Percentiles rank a stretch among this genome's conserved stretches.
Evolutionary conservation across 768 basidiomycete genomes (phyloP).

Genomic region (Pilatotrama ljubarskyi): DNA sequence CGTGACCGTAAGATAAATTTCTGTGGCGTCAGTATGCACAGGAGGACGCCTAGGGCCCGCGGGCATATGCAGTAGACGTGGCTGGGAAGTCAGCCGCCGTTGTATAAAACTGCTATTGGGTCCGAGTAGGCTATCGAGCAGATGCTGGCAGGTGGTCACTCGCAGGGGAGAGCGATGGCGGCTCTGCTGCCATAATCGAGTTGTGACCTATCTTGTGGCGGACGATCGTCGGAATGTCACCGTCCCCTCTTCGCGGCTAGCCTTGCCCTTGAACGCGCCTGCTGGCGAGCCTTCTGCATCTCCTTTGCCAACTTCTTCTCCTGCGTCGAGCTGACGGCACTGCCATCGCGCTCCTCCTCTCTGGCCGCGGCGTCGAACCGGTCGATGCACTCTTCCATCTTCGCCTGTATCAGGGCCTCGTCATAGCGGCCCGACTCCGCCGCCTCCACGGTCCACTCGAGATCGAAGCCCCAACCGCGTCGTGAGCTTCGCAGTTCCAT

Average conservation of each 20-base stretch:
- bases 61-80: neutral
- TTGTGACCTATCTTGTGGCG: neutral
- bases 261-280: slow-evolving; percentile 35
- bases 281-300: slow-evolving; percentile 41
- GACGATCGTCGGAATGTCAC: neutral
- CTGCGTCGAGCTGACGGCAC: slow-evolving; percentile 68
- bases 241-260: slow-evolving; percentile 24
- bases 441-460: slow-evolving; percentile 43
- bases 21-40: neutral
- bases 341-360: slow-evolving; percentile 54
- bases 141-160: too few species aligned
- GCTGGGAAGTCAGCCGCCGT: neutral
- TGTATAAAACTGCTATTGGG: too few species aligned
- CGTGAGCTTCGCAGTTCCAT: slow-evolving; percentile 25
- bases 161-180: too few species aligned
- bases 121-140: too few species aligned
- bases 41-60: neutral
- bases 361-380: slow-evolving; percentile 45
- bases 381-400: slow-evolving; percentile 74
- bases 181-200: too few species aligned
- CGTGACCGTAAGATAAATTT: neutral
- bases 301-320: slow-evolving; percentile 57
- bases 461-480: slow-evolving; percentile 86
- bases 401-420: slow-evolving; percentile 47
- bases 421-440: slow-evolving; percentile 25